A percentile compares a stretch with the other conserved stretches of the same genome.
Evolutionary conservation across 2,329 filamentous ascomycete species (phyloP).

Genomic region (Berkeleyomyces basicola): DNA sequence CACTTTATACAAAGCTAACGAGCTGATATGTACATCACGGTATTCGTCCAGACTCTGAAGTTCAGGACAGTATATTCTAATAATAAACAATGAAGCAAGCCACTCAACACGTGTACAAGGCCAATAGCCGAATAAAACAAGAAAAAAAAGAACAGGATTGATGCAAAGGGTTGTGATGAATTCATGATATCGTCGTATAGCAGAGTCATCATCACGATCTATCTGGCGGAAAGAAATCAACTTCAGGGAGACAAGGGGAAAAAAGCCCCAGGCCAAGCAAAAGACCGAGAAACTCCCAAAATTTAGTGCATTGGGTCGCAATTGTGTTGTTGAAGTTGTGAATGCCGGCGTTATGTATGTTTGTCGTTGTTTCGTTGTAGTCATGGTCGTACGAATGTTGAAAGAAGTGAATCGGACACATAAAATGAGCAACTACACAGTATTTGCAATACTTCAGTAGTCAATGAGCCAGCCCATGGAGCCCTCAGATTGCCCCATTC

Average conservation of each 20-base stretch:
- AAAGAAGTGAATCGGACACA: background rate
- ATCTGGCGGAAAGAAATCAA: background rate
- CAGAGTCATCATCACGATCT: background rate
- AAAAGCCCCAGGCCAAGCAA: background rate
- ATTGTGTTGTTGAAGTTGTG: background rate
- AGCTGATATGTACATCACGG: background rate
- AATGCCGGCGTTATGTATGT: background rate
- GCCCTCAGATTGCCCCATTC: constrained; percentile 17
- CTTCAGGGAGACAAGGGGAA: background rate
- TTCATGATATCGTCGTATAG: constrained; percentile 1
- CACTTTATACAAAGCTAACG: background rate
- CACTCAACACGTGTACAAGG: background rate
- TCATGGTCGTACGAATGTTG: background rate
- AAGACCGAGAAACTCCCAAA: background rate
- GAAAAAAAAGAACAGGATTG: constrained; percentile 1
- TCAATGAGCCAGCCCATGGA: background rate
- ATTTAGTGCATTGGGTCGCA: background rate
- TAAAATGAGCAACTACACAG: background rate
- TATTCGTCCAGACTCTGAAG: background rate
- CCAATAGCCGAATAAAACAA: background rate
- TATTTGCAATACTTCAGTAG: background rate
- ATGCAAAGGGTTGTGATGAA: constrained; percentile 1
- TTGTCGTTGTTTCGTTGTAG: constrained; percentile 2
- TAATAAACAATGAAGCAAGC: constrained; percentile 1
- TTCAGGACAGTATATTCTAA: background rate